Conservation (phyloP, 2,329 filamentous ascomycete genomes). For the Chrysoporthe cubensis region DNA sequence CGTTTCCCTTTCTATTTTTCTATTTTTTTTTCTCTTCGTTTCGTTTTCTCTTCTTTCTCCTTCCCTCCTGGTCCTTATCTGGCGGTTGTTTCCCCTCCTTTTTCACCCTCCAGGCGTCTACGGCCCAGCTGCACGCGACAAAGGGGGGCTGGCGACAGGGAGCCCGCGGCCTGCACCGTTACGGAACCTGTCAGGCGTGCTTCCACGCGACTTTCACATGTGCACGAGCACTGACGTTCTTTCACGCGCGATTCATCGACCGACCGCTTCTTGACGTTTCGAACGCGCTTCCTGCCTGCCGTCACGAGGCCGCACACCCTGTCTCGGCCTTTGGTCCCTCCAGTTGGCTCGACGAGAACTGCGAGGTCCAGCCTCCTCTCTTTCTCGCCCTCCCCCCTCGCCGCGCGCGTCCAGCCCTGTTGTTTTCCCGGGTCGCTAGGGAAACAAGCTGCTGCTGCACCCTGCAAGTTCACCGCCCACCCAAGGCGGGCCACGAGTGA, state of each 20-base stretch:
- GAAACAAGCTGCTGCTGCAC: background rate
- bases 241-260: background rate
- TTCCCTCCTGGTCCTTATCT: background rate
- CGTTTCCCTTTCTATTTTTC: background rate
- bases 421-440: background rate
- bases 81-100: background rate
- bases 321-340: background rate
- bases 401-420: too few relatives aligned
- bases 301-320: background rate
- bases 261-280: too few relatives aligned
- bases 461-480: background rate
- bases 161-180: background rate
- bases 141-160: background rate
- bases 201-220: constrained; percentile 6
- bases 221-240: background rate
- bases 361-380: too few relatives aligned
- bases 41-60: background rate
- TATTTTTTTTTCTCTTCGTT: constrained; percentile 1
- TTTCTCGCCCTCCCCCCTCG: too few relatives aligned
- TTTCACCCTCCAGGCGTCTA: background rate
- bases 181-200: constrained; percentile 10
- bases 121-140: background rate
- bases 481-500: background rate
- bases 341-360: too few relatives aligned
- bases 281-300: too few relatives aligned